These are phyloP conservation scores for Eutrema yunnanense DNA, from an alignment of 345 rosid genomes.

Conservation along the genomic window DNA sequence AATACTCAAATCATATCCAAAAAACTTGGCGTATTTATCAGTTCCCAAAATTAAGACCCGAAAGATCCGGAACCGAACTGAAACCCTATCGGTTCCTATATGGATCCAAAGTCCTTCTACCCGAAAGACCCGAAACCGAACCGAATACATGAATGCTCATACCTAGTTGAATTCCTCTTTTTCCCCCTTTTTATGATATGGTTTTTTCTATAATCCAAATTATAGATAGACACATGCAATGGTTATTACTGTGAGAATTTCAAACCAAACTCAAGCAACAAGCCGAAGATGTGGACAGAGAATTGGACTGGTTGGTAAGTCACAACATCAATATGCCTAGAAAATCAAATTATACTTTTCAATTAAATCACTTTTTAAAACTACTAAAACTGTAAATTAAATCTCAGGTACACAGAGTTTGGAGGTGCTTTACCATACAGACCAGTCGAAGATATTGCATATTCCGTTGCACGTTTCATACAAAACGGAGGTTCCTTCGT, in stretches of 20 bases:
- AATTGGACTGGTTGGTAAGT: conserved; percentile 93
- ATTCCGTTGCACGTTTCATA: conserved; percentile 68
- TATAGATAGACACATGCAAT: conserved; percentile 82
- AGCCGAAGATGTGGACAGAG: conserved; percentile 97
- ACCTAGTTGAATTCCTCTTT: not conserved
- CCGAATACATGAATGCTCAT: no score
- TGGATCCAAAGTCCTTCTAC: no score
- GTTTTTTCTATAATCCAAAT: not conserved
- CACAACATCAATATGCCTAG: not conserved
- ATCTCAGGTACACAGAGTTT: conserved; percentile 55
- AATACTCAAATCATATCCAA: no score
- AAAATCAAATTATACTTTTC: not conserved
- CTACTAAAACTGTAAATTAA: not conserved
- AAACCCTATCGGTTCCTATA: no score
- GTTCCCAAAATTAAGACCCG: no score
- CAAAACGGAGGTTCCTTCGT: conserved; percentile 78
- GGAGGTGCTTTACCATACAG: conserved; percentile 69
- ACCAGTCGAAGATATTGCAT: conserved; percentile 86
- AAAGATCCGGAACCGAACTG: no score
- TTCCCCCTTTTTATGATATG: not conserved
- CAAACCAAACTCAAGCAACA: conserved; percentile 51
- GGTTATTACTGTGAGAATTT: conserved; percentile 82
- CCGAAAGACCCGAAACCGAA: no score
- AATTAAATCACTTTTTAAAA: not conserved
- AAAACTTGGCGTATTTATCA: no score